Base-by-base conservation (phyloP, 495 filamentous ascomycete species). In the Podospora anserina region DNA sequence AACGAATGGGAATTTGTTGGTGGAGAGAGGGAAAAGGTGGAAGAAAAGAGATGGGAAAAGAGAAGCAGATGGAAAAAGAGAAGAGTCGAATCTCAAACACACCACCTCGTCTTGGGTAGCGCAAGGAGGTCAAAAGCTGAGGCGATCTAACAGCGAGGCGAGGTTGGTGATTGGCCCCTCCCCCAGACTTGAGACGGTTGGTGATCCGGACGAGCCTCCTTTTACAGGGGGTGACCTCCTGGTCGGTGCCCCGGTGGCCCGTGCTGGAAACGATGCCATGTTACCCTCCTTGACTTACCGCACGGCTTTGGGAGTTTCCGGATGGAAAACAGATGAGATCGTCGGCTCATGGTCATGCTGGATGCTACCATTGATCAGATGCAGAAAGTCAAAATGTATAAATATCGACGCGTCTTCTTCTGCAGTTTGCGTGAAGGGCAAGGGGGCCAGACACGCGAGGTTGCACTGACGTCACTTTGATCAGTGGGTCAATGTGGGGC, bases 141-240 rank as follows among this genome's bases (percentile, higher is more conserved):
- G 71, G 56, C 67, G 68, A 77, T 75, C 72, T 69, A 13, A 74
- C 74, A 49, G 30, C 2, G 20, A n/a, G 32, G 23, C 16, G 26
- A 20, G 11, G 0, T 32, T n/a, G 30, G 65, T 54, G 15, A 76
- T 76, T 75, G 71, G 73, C 66, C 64, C 27, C 61, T 44, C 62
- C 70, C 72, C 64, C 74, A 66, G 62, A 73, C 66, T 72, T 76
- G 74, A 76, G 74, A 76, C 74, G 74, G 67, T 68, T 57, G 66
- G 49, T 69, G 71, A 66, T 62, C 64, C 57, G 68, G 63, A 59
- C 68, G 44, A 53, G 54, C 54, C 28, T 39, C 44, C 68, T 20
- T 28, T 7, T 49, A 20, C 55, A 32, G 54, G 61, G 59, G 26
- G 20, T 13, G 5, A 32, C 23, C 19, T 15, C 16, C 19, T 61